A percentile compares a stretch with the other conserved stretches of the same genome.
phyloP scores from a whole-genome alignment of 1,284 basidiomycete species.

The Caloboletus inedulis region DNA sequence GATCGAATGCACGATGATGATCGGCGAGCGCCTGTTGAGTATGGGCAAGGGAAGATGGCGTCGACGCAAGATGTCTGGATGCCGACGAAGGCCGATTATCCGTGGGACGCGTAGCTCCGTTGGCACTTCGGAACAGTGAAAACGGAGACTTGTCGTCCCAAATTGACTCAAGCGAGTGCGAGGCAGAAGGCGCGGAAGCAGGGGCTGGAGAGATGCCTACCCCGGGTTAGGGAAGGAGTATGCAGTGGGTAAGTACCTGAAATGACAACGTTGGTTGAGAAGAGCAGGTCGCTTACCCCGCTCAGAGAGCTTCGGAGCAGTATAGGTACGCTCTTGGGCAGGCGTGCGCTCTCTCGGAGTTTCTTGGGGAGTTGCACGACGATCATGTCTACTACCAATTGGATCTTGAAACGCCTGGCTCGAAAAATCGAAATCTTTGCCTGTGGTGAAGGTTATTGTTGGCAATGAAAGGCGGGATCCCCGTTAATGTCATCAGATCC shows the following conservation, averaged over 20 bases:
- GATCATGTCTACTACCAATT: slow-evolving; percentile 13
- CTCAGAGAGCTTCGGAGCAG: slow-evolving; percentile 22
- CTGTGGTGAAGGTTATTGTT: slow-evolving; percentile 39
- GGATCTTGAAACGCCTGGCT: slow-evolving; percentile 39
- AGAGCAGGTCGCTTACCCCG: slow-evolving; percentile 28
- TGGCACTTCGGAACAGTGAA: slow-evolving; percentile 59
- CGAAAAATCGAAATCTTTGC: slow-evolving; percentile 91
- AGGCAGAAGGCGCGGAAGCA: slow-evolving; percentile 26
- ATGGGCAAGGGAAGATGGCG: slow-evolving; percentile 22
- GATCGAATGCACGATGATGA: slow-evolving; percentile 32
- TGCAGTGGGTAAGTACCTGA: slow-evolving; percentile 11
- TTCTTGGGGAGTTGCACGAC: slow-evolving; percentile 22
- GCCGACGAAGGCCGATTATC: slow-evolving; percentile 29
- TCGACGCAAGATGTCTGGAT: slow-evolving; percentile 20
- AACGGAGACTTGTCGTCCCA: slow-evolving; percentile 79
- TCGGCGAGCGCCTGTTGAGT: slow-evolving; percentile 21
- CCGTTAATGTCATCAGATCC: slow-evolving; percentile 21
- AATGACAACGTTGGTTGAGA: slow-evolving; percentile 6
- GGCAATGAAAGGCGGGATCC: background rate
- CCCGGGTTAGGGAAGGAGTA: slow-evolving; percentile 15
- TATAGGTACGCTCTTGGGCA: slow-evolving; percentile 24
- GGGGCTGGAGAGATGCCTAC: slow-evolving; percentile 33
- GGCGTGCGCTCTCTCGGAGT: slow-evolving; percentile 29
- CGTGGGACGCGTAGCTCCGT: slow-evolving; percentile 43
- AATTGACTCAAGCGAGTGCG: slow-evolving; percentile 62